Evolutionary conservation across 2,329 filamentous ascomycete species (phyloP).

Genomic region (Lasiodiplodia sp.): DNA sequence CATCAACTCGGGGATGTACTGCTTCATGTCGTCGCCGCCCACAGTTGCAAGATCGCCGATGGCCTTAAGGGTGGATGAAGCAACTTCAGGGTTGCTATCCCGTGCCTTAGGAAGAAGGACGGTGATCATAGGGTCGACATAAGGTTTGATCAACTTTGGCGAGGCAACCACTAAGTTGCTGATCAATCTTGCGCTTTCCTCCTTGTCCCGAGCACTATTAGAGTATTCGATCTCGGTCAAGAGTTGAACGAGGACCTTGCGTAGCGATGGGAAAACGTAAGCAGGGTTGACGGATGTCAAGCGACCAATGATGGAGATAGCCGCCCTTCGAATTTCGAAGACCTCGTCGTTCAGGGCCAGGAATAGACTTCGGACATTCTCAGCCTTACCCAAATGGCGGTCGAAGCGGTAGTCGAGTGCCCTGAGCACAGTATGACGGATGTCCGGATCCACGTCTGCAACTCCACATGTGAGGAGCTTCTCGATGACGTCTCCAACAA

Average conservation of each 20-base stretch:
- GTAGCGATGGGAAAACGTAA: slow-evolving; percentile 93
- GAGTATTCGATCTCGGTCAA: slow-evolving; percentile 96
- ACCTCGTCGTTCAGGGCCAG: slow-evolving; percentile 94
- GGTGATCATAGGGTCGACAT: slow-evolving; percentile 94
- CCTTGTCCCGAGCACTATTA: slow-evolving; percentile 91
- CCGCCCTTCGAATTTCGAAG: slow-evolving; percentile 90
- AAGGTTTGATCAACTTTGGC: slow-evolving; percentile 90
- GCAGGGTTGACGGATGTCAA: slow-evolving; percentile 91
- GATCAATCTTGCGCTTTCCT: slow-evolving; percentile 92
- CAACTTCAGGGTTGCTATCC: slow-evolving; percentile 85
- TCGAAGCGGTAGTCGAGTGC: slow-evolving; percentile 95
- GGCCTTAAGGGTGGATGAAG: slow-evolving; percentile 92
- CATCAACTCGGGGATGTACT: slow-evolving; percentile 92
- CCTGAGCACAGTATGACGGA: slow-evolving; percentile 84
- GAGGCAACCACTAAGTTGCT: slow-evolving; percentile 93
- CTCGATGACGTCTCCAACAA: slow-evolving; percentile 97
- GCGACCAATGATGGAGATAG: slow-evolving; percentile 94
- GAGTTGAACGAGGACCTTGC: slow-evolving; percentile 94
- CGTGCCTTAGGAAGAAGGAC: slow-evolving; percentile 92
- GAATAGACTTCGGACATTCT: slow-evolving; percentile 95
- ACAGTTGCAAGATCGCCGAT: slow-evolving; percentile 94
- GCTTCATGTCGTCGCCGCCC: slow-evolving; percentile 90
- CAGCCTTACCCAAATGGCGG: slow-evolving; percentile 92
- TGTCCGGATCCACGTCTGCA: slow-evolving; percentile 86
- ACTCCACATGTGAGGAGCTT: slow-evolving; percentile 94